These are phyloP conservation scores for Wickerhamomyces chaumierensis DNA, from an alignment of 805 yeast species.

Conservation along the genomic window DNA sequence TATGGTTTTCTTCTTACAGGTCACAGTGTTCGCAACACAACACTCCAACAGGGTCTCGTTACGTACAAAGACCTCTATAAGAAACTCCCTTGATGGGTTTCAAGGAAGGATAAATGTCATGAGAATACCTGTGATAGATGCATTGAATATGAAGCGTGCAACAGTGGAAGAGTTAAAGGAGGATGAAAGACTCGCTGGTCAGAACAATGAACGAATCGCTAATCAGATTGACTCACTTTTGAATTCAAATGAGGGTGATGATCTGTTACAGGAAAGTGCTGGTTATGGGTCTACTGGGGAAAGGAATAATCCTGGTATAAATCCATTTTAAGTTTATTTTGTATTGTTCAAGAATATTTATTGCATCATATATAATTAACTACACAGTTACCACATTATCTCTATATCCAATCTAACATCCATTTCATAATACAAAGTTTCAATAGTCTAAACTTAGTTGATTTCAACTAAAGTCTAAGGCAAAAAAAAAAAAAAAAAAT, in stretches of 20 bases:
- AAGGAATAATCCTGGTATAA: too few relatives aligned
- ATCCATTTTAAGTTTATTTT: too few relatives aligned
- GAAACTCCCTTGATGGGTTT: constrained; percentile 14
- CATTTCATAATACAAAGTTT: too few relatives aligned
- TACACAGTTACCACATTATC: too few relatives aligned
- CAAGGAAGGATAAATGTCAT: constrained; percentile 13
- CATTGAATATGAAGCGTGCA: constrained; percentile 7
- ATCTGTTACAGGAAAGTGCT: neutral
- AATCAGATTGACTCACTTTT: neutral
- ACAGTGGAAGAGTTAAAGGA: constrained; percentile 6
- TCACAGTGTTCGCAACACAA: constrained; percentile 8
- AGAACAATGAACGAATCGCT: neutral
- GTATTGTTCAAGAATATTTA: too few relatives aligned
- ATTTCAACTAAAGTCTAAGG: too few relatives aligned
- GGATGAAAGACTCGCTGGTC: constrained; percentile 7
- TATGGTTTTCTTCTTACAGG: constrained; percentile 11
- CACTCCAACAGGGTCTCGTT: constrained; percentile 3
- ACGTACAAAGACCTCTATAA: constrained; percentile 15
- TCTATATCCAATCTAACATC: too few relatives aligned
- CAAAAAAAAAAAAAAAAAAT: too few relatives aligned
- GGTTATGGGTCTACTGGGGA: neutral
- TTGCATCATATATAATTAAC: too few relatives aligned
- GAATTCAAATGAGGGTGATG: neutral
- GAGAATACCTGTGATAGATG: constrained; percentile 6
- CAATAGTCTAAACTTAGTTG: too few relatives aligned